Conservation (phyloP, 1,284 basidiomycete genomes). For the Ustilago hordei region DNA sequence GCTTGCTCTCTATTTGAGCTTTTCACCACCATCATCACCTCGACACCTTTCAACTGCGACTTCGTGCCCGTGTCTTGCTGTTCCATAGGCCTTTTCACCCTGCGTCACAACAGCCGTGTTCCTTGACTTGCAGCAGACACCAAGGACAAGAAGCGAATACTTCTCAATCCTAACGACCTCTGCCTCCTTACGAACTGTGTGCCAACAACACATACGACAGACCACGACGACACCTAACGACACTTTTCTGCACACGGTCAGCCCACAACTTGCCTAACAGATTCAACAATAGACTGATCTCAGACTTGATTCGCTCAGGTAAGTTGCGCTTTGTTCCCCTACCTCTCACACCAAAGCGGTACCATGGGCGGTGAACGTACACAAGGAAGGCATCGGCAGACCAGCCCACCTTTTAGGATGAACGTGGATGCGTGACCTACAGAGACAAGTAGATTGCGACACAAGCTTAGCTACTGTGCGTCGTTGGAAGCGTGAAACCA, state of each 20-base stretch:
- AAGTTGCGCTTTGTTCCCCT: background rate
- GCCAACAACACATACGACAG: background rate
- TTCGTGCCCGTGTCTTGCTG: background rate
- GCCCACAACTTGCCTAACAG: background rate
- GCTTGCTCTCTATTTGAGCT: background rate
- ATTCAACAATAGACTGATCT: background rate
- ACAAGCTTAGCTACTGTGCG: background rate
- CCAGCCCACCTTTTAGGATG: background rate
- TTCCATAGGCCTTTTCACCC: background rate
- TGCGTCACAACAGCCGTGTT: background rate
- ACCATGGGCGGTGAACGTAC: background rate
- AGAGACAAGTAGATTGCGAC: background rate
- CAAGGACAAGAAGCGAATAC: background rate
- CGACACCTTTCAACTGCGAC: background rate
- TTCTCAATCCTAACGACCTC: background rate
- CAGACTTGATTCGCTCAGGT: background rate
- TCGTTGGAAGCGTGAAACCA: background rate
- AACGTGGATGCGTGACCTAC: background rate
- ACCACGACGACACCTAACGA: background rate
- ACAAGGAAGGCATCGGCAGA: background rate
- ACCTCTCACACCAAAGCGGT: background rate
- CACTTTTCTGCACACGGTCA: background rate
- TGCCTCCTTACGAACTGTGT: background rate
- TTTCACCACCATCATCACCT: slow-evolving; percentile 11
- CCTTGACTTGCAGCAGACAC: background rate